Base-by-base conservation (phyloP, 306 rosid genomes). In the Begonia fuchsioides region DNA sequence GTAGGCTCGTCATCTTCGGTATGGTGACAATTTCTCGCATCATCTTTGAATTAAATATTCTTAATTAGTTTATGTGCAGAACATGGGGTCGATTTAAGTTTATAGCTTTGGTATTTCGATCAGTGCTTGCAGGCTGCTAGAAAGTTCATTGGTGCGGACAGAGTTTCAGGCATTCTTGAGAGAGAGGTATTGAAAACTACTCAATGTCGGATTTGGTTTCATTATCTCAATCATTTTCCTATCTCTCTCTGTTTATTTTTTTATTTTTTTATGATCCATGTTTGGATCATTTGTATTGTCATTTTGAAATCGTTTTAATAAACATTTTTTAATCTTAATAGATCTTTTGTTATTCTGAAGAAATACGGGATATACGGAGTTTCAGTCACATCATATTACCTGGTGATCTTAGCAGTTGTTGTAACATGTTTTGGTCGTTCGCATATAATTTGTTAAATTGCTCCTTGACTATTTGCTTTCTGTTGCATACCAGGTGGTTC, bases 1-100 rank as follows among this genome's bases (percentile, higher is more conserved):
- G 70, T 81, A 44, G 66, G 71, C 75, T 56, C 83, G 47, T 69
- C 70, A 59, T 61, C 79, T 50, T 49, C 58, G 70, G 66, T 70
- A 58, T 46, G 49, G 43, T 5, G 11, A 44, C 41, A n/a, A 12
- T 26, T 9, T 18, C 6, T 18, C 14, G 17, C 47, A 15, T 14
- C n/a, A 41, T 47, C 19, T 17, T 45, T 11, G 14, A 47, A 8
- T 51, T 39, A 12, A 15, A 7, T 10, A 1, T 51, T 53, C 0
- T 11, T 59, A n/a, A 2, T 1, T 12, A 46, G 19, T 39, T 6
- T 9, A 15, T 20, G 0, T 40, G 11, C 44, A 41, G 44, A 1
- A 13, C 44, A 5, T 41, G 44, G 44, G 11, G 44, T 41, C 12
- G 32, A 26, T 35, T 18, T 13, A 43, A 47, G 18, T 14, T 68